These are phyloP conservation scores for Ramularia endophylla DNA, from an alignment of 2,329 filamentous ascomycete genomes.

Conservation along the genomic window DNA sequence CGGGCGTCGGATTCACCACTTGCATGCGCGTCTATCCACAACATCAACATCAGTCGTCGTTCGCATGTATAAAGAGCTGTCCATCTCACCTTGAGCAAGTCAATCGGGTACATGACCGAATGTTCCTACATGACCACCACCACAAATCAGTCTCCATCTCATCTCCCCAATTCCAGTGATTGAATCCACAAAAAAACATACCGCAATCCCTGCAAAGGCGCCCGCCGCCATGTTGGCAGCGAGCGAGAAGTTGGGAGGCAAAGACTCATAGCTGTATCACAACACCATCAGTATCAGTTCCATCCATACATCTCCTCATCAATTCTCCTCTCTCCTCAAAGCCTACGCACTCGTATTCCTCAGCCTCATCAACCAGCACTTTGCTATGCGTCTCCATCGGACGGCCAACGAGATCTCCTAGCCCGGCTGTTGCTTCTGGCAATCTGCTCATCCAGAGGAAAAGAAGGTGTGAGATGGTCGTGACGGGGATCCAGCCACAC, in stretches of 20 bases:
- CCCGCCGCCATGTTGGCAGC: conserved; percentile 92
- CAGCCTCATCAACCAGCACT: conserved; percentile 26
- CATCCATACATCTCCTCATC: conserved; percentile 7
- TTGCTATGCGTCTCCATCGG: conserved; percentile 29
- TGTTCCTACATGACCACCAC: conserved; percentile 74
- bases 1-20: conserved; percentile 76
- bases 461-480: no score
- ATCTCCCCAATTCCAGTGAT: background rate
- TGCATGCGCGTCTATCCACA: conserved; percentile 84
- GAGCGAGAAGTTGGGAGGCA: conserved; percentile 91
- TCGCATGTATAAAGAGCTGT: background rate
- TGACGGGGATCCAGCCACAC: no score
- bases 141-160: conserved; percentile 11
- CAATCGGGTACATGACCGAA: conserved; percentile 98
- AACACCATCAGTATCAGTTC: conserved; percentile 12
- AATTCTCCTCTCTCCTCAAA: background rate
- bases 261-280: conserved; percentile 69
- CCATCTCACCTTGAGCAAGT: conserved; percentile 80
- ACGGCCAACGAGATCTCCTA: background rate
- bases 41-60: conserved; percentile 9
- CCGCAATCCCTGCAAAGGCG: conserved; percentile 93
- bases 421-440: no score
- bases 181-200: no score
- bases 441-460: no score
- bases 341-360: conserved; percentile 33